phyloP scores from a whole-genome alignment of 1,284 basidiomycete genomes.

The Microstroma glucosiphilum region DNA sequence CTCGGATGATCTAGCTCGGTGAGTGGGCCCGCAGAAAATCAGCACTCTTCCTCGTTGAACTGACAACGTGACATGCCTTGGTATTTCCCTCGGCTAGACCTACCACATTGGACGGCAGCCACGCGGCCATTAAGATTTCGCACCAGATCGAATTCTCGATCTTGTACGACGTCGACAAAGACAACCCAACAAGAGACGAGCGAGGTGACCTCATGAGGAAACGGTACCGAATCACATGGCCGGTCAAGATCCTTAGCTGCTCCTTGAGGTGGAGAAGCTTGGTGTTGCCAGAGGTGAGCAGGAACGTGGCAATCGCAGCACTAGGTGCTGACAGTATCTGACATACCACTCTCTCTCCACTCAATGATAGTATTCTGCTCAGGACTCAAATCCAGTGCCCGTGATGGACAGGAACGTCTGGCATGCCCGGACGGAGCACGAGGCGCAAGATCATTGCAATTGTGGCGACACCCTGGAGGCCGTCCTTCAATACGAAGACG shows the following conservation, averaged over 20 bases:
- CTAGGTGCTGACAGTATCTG: background rate
- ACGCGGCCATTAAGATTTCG: background rate
- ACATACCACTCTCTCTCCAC: background rate
- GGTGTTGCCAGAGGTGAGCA: constrained; percentile 4
- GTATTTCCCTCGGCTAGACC: background rate
- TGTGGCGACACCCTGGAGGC: background rate
- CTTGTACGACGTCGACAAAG: background rate
- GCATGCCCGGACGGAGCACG: background rate
- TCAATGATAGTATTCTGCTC: background rate
- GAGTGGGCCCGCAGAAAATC: too few species aligned
- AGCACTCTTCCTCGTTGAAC: too few species aligned
- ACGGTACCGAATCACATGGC: constrained; percentile 1
- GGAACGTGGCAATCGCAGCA: background rate
- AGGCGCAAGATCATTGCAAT: background rate
- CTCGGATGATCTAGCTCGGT: background rate
- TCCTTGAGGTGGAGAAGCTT: constrained; percentile 4
- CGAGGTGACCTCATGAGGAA: background rate
- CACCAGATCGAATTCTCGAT: constrained; percentile 4
- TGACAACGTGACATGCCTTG: too few species aligned
- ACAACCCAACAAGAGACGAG: background rate
- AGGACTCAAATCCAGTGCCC: background rate
- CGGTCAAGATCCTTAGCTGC: background rate
- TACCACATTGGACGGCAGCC: background rate
- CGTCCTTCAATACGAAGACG: background rate
- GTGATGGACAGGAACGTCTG: background rate